Base-by-base conservation (phyloP, 768 basidiomycete species). In the Tephrocybe sp. region DNA sequence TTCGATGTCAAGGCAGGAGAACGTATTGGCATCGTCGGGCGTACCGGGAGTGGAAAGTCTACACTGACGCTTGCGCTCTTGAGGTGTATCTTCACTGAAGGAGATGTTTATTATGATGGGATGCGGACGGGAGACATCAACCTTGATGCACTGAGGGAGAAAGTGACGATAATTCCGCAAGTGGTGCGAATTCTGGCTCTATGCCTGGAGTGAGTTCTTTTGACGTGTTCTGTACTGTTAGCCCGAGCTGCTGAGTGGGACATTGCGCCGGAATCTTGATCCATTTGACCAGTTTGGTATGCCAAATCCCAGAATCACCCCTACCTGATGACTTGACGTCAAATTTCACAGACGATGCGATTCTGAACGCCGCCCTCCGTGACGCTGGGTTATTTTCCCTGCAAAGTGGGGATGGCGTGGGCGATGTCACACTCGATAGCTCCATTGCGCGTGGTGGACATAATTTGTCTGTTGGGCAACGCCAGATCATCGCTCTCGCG, bases 381-480 rank as follows among this genome's bases (percentile, higher is more conserved):
- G 63, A 76, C n/a, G 65, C 72, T 18, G 73, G 73, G 5, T 47
- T 75, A 7, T 69, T 67, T 27, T 64, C 76, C 1, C 56, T 72
- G 32, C 65, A 74, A 57, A 51, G 49, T 19, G 67, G 66, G 60
- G 65, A 77, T 62, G 48, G 77, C 67, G 60, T 81, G 76, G 44
- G 78, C 64, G 36, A 71, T 67, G 60, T 79, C 15, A 71, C 69
- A 6, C 62, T 82, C 19, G 77, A 81, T 47, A 76, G 66, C 13
- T 52, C 49, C 9, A 66, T 81, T 22, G 56, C 72, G 6, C 66
- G 69, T 1, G 84, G 84, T 7, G 88, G 88, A 5, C 65, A 74
- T 18, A 90, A 90, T 60, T 79, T 90, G 55, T 86, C 84, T 1
- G 82, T 86, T 25, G 89, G 89, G 16, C 87, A 90, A 59, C 63